Percentiles rank a stretch among this genome's conserved stretches.
Evolutionary conservation across 2,329 filamentous ascomycete species (phyloP).

Genomic region (Beauveria asiatica): DNA sequence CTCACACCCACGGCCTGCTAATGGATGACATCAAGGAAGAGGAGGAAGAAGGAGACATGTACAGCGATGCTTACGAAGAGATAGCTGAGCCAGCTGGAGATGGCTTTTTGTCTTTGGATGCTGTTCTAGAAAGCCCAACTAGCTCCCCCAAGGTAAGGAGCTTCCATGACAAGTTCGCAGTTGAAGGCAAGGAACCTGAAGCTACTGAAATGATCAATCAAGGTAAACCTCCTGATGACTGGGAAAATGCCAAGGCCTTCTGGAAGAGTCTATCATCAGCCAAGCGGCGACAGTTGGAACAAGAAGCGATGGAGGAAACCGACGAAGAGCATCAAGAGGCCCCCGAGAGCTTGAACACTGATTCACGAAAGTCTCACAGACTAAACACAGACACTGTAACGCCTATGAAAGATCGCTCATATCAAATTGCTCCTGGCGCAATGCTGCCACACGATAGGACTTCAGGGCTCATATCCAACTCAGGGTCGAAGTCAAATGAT

Average conservation of each 20-base stretch:
- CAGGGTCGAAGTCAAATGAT: not conserved
- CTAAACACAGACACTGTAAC: constrained; percentile 19
- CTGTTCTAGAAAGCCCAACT: constrained; percentile 55
- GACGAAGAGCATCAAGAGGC: constrained; percentile 28
- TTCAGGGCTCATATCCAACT: not conserved
- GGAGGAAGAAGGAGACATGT: constrained; percentile 44
- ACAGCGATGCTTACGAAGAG: constrained; percentile 72
- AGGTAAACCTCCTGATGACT: constrained; percentile 35
- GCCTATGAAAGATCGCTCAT: constrained; percentile 21
- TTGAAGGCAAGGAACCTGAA: not conserved
- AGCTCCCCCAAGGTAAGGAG: constrained; percentile 12
- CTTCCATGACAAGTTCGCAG: not conserved
- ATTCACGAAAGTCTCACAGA: not conserved
- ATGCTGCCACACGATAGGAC: constrained; percentile 19
- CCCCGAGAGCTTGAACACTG: not conserved
- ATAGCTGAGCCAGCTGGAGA: constrained; percentile 54
- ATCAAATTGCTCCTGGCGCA: constrained; percentile 32
- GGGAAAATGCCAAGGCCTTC: constrained; percentile 60
- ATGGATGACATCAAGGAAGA: constrained; percentile 34
- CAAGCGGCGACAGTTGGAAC: constrained; percentile 53
- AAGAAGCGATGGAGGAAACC: constrained; percentile 42
- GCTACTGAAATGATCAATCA: not conserved
- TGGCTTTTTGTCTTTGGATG: constrained; percentile 65
- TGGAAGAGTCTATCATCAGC: constrained; percentile 59
- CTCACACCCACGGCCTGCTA: constrained; percentile 9